Percentiles rank a stretch among this genome's conserved stretches.
Conservation (phyloP, 441 rosid genomes). For the Populus hybrid region DNA sequence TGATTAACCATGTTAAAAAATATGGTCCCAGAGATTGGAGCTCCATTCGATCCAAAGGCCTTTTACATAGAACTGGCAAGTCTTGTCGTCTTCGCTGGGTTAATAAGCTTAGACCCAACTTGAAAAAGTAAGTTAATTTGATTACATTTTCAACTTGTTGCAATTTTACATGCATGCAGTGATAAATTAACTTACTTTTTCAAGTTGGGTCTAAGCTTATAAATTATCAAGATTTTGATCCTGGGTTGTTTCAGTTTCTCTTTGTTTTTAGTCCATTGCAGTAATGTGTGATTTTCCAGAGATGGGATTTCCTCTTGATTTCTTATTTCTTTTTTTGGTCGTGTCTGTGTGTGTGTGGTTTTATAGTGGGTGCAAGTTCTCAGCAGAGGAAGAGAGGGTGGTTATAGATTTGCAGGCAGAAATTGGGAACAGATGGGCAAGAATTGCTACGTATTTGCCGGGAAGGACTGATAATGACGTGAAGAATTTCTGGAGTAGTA, state of each 20-base stretch:
- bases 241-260: not conserved
- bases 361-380: slow-evolving; percentile 81
- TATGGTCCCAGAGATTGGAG: slow-evolving; percentile 96
- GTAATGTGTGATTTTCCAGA: not conserved
- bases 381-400: slow-evolving; percentile 77
- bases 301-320: not conserved
- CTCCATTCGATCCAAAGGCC: slow-evolving; percentile 99
- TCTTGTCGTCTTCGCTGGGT: slow-evolving; percentile 99
- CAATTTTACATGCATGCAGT: not conserved
- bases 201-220: no score
- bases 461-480: slow-evolving; percentile 95
- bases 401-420: slow-evolving; percentile 84
- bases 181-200: no score
- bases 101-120: slow-evolving; percentile 89
- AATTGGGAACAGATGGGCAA: slow-evolving; percentile 94
- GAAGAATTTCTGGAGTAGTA: slow-evolving; percentile 95
- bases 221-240: not conserved
- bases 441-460: slow-evolving; percentile 70
- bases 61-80: slow-evolving; percentile 79
- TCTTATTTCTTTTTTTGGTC: not conserved
- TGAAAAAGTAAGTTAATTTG: slow-evolving; percentile 51
- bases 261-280: not conserved
- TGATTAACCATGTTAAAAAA: slow-evolving; percentile 61
- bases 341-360: not conserved
- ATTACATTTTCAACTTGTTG: not conserved